Evolutionary conservation across 495 filamentous ascomycete genomes (phyloP), one percentile per base, ranked within the genome.

Genomic region (Lophium mytilinum): DNA sequence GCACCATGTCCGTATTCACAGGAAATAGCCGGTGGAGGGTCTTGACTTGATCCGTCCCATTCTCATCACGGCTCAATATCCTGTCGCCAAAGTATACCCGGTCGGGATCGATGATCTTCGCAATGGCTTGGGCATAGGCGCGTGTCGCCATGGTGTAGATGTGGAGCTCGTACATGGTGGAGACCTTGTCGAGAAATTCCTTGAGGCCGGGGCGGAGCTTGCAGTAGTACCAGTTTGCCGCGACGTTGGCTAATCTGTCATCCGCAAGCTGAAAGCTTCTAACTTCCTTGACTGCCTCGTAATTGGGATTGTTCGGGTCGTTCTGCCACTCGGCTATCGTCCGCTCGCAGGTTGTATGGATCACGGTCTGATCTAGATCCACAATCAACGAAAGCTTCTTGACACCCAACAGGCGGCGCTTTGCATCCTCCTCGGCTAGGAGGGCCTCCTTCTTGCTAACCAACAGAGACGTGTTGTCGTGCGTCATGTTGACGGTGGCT

Each of bases 121-220:
- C 92, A 63, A 99, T 93, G 53, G 88, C 82, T 58, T 91, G 77
- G 24, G 93, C 93, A 68, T 99, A 99, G 9, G 90, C 87, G 58
- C 93, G 82, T 43, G 93, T 99, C 53, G 91, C 93, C 93, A 97
- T 97, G 19, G 93, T 98, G 74, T 99, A 99, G 65, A 99, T 91
- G 63, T 99, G 93, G 62, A 97, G 73, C 69, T 99, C 93, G 70
- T 90, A 99, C 58, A 94, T 74, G 65, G 85, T 75, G 3, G 90
- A 81, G 55, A 97, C 79, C 17, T 81, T 82, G 55, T 87, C 74
- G 56, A 99, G 73, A 67, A 99, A 99, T 12, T 85, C 78, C 61
- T 87, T 78, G 50, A 97, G 75, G 10, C 91, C 89, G 0, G 93
- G 93, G n/a, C 93, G 89, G 74, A 95, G 83, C 71, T 99, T 99